phyloP scores from a whole-genome alignment of 352 stramenopile genomes.

The Globisporangium radiosum region DNA sequence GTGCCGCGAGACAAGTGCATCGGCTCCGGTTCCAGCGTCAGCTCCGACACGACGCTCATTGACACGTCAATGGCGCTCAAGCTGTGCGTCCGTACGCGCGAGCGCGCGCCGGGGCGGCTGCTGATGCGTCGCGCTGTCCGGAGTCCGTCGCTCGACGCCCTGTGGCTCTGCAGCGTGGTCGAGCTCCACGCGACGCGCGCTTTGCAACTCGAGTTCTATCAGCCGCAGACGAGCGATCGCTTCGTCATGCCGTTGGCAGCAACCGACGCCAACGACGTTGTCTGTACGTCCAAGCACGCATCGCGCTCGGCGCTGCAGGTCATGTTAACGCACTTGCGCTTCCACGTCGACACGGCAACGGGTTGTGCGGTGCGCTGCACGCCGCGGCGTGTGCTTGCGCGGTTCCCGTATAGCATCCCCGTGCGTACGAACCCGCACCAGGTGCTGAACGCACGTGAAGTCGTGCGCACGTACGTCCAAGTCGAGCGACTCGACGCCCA shows the following conservation, averaged over 20 bases:
- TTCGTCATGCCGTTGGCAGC: slow-evolving; percentile 13
- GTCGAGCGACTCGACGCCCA: slow-evolving; percentile 29
- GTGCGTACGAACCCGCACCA: slow-evolving; percentile 33
- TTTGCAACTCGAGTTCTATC: slow-evolving; percentile 32
- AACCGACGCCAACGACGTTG: slow-evolving; percentile 25
- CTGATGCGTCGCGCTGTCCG: slow-evolving; percentile 28
- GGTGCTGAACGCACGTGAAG: slow-evolving; percentile 22
- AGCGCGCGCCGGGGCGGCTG: slow-evolving; percentile 19
- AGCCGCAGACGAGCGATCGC: slow-evolving; percentile 24
- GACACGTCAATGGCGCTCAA: slow-evolving; percentile 12
- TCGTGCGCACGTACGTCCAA: slow-evolving; percentile 49
- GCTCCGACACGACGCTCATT: neutral
- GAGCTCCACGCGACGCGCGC: slow-evolving; percentile 14
- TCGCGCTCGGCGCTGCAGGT: slow-evolving; percentile 1
- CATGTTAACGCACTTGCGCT: slow-evolving; percentile 22
- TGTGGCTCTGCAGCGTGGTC: slow-evolving; percentile 31
- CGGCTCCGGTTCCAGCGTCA: too few species aligned
- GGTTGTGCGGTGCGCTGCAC: slow-evolving; percentile 4
- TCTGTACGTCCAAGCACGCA: slow-evolving; percentile 8
- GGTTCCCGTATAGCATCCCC: slow-evolving; percentile 40
- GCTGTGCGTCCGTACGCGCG: slow-evolving; percentile 19
- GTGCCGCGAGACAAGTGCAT: neutral
- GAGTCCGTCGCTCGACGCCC: slow-evolving; percentile 16
- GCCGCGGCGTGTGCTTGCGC: slow-evolving; percentile 19
- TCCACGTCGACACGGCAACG: slow-evolving; percentile 16